Percentiles rank a stretch among this genome's conserved stretches.
Conservation (phyloP, 2,329 filamentous ascomycete species). For the Trichoderma oligosporum region DNA sequence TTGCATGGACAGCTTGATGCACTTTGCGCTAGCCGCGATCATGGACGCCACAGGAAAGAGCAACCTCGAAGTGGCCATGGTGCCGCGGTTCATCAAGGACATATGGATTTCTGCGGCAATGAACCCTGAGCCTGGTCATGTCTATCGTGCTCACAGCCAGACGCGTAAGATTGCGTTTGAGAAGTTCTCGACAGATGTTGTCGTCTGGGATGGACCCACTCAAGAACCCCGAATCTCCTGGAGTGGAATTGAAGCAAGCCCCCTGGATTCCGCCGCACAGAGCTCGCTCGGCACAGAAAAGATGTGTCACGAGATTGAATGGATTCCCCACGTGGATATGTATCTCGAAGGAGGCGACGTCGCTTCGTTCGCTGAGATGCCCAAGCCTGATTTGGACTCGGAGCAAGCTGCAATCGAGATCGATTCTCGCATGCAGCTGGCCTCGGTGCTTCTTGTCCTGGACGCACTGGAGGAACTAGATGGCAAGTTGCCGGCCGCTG, state of each 20-base stretch:
- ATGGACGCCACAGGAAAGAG: not conserved
- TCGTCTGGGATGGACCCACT: slow-evolving; percentile 4
- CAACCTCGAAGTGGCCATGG: slow-evolving; percentile 8
- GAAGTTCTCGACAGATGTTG: slow-evolving; percentile 10
- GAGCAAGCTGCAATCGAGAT: not conserved
- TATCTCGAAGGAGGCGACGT: not conserved
- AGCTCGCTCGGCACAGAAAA: not conserved
- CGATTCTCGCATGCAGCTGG: not conserved
- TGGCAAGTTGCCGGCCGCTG: not conserved
- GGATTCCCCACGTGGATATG: not conserved
- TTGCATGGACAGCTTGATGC: slow-evolving; percentile 20
- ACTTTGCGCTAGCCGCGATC: slow-evolving; percentile 8
- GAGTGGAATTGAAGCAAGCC: slow-evolving; percentile 4
- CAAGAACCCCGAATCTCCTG: not conserved
- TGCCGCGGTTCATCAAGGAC: slow-evolving; percentile 14
- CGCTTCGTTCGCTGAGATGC: not conserved
- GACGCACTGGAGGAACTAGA: not conserved
- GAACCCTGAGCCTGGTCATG: not conserved
- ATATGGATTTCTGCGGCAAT: slow-evolving; percentile 7
- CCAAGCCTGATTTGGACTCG: not conserved
- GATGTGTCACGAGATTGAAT: not conserved
- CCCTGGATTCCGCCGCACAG: slow-evolving; percentile 2
- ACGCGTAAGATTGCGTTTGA: slow-evolving; percentile 2
- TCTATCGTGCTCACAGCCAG: slow-evolving; percentile 10
- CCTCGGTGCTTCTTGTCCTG: not conserved